Conservation (phyloP, 352 stramenopile genomes). For the Globisporangium spiculum region DNA sequence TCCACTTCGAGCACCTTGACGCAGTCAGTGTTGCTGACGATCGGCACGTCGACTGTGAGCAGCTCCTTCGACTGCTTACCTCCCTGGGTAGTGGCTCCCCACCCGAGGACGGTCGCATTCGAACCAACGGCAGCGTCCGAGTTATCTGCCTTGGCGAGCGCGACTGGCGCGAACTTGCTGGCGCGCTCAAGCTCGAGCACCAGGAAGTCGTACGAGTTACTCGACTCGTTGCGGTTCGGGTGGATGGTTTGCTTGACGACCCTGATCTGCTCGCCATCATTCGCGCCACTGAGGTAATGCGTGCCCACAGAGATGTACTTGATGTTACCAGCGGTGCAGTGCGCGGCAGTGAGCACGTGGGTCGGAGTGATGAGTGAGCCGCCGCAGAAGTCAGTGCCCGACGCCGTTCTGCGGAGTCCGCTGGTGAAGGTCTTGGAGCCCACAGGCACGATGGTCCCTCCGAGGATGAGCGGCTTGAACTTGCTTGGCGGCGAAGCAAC, state of each 20-base stretch:
- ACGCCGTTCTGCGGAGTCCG: slow-evolving; percentile 32
- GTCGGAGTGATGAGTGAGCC: slow-evolving; percentile 62
- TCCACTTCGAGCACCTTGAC: slow-evolving; percentile 26
- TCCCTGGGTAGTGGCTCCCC: slow-evolving; percentile 6
- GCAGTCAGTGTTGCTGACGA: slow-evolving; percentile 42
- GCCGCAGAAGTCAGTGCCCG: slow-evolving; percentile 45
- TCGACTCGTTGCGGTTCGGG: slow-evolving; percentile 39
- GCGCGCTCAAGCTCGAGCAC: slow-evolving; percentile 45
- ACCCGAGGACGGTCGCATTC: slow-evolving; percentile 38
- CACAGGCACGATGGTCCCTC: slow-evolving; percentile 33
- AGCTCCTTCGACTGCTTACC: slow-evolving; percentile 28
- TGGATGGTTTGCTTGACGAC: slow-evolving; percentile 47
- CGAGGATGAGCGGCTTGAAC: slow-evolving; percentile 40
- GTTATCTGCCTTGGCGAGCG: slow-evolving; percentile 27
- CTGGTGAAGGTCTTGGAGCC: slow-evolving; percentile 52
- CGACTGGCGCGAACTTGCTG: slow-evolving; percentile 37
- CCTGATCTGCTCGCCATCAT: slow-evolving; percentile 45
- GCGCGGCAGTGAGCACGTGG: slow-evolving; percentile 59
- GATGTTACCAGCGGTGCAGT: slow-evolving; percentile 41
- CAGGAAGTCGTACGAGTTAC: slow-evolving; percentile 53
- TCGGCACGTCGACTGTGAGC: slow-evolving; percentile 33
- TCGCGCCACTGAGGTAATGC: slow-evolving; percentile 41
- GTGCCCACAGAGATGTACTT: slow-evolving; percentile 54
- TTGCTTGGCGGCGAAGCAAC: slow-evolving; percentile 5
- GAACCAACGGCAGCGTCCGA: slow-evolving; percentile 21